These are phyloP conservation scores for Skeletonema tropicum DNA, from an alignment of 108 stramenopile genomes.

Conservation along the genomic window DNA sequence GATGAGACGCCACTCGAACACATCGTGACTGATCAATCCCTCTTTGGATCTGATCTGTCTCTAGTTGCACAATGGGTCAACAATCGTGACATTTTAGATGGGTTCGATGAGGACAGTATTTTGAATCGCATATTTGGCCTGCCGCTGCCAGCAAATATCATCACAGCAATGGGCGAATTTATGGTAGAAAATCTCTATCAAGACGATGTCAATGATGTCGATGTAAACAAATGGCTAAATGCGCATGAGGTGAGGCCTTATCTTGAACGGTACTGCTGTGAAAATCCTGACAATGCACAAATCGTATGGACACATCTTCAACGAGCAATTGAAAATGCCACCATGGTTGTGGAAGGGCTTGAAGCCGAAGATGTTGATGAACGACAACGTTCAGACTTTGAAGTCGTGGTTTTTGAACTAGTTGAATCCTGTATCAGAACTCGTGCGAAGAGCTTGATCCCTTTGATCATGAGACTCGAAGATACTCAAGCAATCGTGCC, in stretches of 20 bases:
- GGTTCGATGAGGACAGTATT: neutral
- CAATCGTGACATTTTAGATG: too few relatives aligned
- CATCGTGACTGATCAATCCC: too few relatives aligned
- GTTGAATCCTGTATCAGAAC: neutral
- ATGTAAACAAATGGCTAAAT: neutral
- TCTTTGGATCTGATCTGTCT: too few relatives aligned
- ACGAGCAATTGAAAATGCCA: constrained; percentile 16
- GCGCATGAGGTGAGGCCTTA: neutral
- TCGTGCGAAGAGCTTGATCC: neutral
- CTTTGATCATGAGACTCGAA: neutral
- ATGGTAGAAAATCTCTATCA: constrained; percentile 20
- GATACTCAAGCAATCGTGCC: neutral
- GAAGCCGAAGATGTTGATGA: neutral
- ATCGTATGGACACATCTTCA: neutral
- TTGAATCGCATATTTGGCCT: neutral
- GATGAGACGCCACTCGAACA: too few relatives aligned
- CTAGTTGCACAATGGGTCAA: too few relatives aligned
- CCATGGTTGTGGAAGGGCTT: constrained; percentile 3
- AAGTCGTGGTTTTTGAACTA: neutral
- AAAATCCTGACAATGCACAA: constrained; percentile 6
- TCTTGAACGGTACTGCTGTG: constrained; percentile 6
- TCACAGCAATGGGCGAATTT: constrained; percentile 10
- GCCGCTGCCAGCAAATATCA: constrained; percentile 4
- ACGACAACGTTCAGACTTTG: neutral
- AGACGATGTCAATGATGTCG: constrained; percentile 12